These are phyloP conservation scores for Neolecta irregularis DNA, from an alignment of 1,139 yeast species.

Conservation along the genomic window DNA sequence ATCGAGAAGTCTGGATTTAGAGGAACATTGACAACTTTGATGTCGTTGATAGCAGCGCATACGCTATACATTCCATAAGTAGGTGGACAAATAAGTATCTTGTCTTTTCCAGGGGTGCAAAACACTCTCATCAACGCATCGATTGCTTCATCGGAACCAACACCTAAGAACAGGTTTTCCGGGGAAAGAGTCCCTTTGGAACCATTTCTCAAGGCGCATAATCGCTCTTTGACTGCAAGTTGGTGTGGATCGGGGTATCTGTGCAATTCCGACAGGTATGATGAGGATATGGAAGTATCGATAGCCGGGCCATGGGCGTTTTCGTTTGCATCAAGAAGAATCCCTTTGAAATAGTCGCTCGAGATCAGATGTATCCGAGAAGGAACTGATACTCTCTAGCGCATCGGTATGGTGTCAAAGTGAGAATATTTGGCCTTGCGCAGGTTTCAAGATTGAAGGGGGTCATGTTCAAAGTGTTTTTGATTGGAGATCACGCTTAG, in stretches of 20 bases:
- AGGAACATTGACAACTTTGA: constrained; percentile 59
- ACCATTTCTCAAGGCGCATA: constrained; percentile 54
- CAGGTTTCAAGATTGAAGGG: neutral
- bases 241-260: constrained; percentile 98
- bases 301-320: constrained; percentile 72
- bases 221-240: constrained; percentile 51
- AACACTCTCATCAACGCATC: constrained; percentile 76
- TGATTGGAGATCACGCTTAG: neutral
- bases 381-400: too few relatives aligned
- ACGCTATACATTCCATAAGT: constrained; percentile 95
- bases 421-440: neutral
- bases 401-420: neutral
- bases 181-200: constrained; percentile 34
- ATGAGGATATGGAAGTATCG: constrained; percentile 19
- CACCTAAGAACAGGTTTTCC: constrained; percentile 77
- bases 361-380: too few relatives aligned
- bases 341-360: too few relatives aligned
- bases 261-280: constrained; percentile 36
- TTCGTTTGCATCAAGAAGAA: constrained; percentile 87
- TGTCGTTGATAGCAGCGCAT: constrained; percentile 80
- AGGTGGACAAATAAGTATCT: constrained; percentile 78
- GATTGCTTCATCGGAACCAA: constrained; percentile 93
- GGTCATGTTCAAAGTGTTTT: neutral
- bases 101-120: constrained; percentile 70
- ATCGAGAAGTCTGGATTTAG: constrained; percentile 31